Base-by-base conservation (phyloP, 768 basidiomycete species). In the Baorangia bicolor region DNA sequence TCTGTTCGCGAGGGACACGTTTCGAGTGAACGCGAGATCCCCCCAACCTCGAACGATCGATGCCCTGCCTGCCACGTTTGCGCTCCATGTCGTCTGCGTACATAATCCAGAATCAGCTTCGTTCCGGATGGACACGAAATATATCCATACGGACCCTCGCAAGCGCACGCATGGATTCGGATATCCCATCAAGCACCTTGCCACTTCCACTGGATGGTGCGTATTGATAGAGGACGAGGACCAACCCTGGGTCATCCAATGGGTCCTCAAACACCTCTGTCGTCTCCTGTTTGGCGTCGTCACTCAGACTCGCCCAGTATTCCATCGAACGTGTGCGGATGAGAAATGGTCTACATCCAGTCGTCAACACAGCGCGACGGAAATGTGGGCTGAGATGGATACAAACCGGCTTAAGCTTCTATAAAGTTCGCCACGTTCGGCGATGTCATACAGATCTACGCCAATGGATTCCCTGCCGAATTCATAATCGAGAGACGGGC, bases 381-480 rank as follows among this genome's bases (percentile, higher is more conserved):
- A 16, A 14, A 25, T 14, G 18, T 6, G 9, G 13, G 3, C 5
- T 2, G 13, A 21, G 11, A 34, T 23, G n/a, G 23, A 41, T 27
- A 43, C 57, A 25, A 14, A 65, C 64, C 53, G 55, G 21, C 57
- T 52, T 21, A 31, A 43, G 23, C 39, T 44, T 45, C 49, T 27
- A 25, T 11, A 14, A 14, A 58, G 4, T n/a, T 4, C 3, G 33
- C 51, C 54, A 10, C 31, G 37, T 34, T 62, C 41, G 1, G 60
- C 56, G 27, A 52, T 38, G 16, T 56, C 63, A 14, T 52, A 43
- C 18, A 43, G 37, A 39, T 51, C 53, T 23, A 58, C 48, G 3
- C 20, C 25, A 11, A 4, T 20, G 41, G 31, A 21, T 35, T 33
- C 41, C 12, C 20, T 21, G 33, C 27, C 41, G 30, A 34, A 41